Conservation (phyloP, 2,329 filamentous ascomycete species). For the Ustilaginoidea virens region DNA sequence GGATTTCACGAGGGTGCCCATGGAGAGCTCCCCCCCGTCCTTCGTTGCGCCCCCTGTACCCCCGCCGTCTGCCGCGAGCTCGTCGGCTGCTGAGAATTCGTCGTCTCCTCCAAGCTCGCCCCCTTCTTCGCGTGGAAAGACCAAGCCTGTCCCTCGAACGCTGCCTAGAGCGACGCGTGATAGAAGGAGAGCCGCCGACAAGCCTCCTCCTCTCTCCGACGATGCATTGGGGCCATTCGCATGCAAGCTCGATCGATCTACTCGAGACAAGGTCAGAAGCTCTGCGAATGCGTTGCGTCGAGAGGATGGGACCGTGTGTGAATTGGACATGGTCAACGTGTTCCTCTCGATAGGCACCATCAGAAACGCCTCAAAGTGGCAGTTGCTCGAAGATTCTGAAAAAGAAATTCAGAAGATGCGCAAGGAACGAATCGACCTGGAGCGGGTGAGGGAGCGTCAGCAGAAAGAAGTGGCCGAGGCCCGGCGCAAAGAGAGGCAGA, state of each 20-base stretch:
- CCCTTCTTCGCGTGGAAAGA: no score
- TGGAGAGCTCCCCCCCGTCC: no score
- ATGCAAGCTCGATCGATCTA: conserved; percentile 1
- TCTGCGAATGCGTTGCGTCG: conserved; percentile 3
- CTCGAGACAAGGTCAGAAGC: conserved; percentile 1
- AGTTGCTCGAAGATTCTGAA: conserved; percentile 7
- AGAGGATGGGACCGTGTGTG: conserved; percentile 7
- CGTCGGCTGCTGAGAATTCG: no score
- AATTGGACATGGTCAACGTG: conserved; percentile 9
- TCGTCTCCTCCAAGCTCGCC: no score
- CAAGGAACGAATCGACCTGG: conserved; percentile 7
- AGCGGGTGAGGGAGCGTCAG: conserved; percentile 6
- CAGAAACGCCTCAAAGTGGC: conserved; percentile 5
- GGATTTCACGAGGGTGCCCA: no score
- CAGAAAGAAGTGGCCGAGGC: conserved; percentile 7
- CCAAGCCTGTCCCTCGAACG: no score
- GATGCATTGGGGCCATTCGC: conserved; percentile 2
- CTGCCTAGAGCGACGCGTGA: no score
- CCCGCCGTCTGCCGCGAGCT: no score
- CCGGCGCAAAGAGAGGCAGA: conserved; percentile 8
- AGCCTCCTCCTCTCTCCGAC: not conserved
- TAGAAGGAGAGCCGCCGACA: not conserved
- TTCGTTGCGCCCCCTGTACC: no score
- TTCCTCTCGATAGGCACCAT: conserved; percentile 8
- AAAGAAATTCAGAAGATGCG: conserved; percentile 8